phyloP scores from a whole-genome alignment of 352 stramenopile genomes.

The Globisporangium takayamanum region DNA sequence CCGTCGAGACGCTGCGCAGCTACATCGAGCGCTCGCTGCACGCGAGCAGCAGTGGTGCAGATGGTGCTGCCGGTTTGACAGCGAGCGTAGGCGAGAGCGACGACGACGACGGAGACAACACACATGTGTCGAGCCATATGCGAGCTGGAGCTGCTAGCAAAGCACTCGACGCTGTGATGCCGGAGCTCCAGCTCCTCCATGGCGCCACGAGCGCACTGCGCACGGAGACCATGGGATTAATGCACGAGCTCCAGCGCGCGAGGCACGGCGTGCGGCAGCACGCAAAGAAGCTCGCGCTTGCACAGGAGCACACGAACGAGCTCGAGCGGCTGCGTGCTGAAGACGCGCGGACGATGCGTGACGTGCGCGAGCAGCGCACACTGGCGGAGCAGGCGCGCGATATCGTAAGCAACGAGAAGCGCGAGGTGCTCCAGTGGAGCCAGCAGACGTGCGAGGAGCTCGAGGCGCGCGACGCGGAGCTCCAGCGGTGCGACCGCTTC shows the following conservation, averaged over 20 bases:
- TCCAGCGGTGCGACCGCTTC: constrained; percentile 22
- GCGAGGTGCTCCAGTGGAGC: constrained; percentile 56
- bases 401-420: constrained; percentile 55
- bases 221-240: constrained; percentile 40
- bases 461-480: constrained; percentile 31
- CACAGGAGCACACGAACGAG: constrained; percentile 23
- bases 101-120: constrained; percentile 1
- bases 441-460: constrained; percentile 48
- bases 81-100: constrained; percentile 1
- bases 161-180: not conserved
- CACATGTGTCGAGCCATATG: no score
- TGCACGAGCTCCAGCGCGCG: constrained; percentile 40
- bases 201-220: constrained; percentile 35
- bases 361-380: constrained; percentile 33
- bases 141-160: not conserved
- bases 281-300: constrained; percentile 23
- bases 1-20: constrained; percentile 36
- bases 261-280: constrained; percentile 30
- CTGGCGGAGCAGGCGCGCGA: constrained; percentile 53
- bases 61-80: constrained; percentile 4
- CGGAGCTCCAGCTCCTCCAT: constrained; percentile 48
- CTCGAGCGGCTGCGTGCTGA: constrained; percentile 35
- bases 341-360: constrained; percentile 28
- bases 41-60: not conserved
- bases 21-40: constrained; percentile 37